These are phyloP conservation scores for Mycena floridula DNA, from an alignment of 768 basidiomycete genomes.

Conservation along the genomic window DNA sequence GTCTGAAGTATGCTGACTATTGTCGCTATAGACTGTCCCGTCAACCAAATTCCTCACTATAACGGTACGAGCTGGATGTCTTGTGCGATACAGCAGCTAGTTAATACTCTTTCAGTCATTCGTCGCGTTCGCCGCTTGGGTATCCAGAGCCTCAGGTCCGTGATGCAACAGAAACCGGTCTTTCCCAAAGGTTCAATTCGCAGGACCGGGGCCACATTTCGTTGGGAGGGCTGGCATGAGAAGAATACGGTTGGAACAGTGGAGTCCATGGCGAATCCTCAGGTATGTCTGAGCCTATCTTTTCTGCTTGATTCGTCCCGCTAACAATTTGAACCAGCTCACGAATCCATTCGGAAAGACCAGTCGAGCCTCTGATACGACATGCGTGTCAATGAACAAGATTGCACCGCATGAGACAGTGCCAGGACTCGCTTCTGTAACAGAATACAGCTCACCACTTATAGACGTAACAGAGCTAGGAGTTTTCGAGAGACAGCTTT, in stretches of 20 bases:
- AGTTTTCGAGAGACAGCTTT: not conserved
- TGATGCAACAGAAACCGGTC: conserved; percentile 2
- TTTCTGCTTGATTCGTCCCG: too few relatives aligned
- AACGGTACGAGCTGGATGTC: not conserved
- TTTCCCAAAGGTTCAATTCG: conserved; percentile 1
- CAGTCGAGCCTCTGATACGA: not conserved
- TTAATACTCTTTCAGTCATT: conserved; percentile 8
- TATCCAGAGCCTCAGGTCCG: conserved; percentile 36
- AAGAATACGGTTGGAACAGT: not conserved
- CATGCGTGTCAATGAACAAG: not conserved
- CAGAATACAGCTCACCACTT: not conserved
- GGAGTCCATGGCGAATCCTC: too few relatives aligned
- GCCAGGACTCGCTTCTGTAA: not conserved
- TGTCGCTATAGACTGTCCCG: conserved; percentile 1
- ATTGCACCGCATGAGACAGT: not conserved
- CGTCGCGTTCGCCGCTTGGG: conserved; percentile 34
- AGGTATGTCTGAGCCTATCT: too few relatives aligned
- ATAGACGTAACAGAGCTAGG: not conserved
- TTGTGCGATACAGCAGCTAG: conserved; percentile 5
- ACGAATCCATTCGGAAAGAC: not conserved
- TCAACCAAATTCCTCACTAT: not conserved
- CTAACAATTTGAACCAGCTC: too few relatives aligned
- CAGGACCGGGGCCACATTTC: conserved; percentile 2
- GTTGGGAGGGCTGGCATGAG: not conserved
- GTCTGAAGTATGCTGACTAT: conserved; percentile 33